Conservation (phyloP, 306 rosid species). For the Cercis canadensis region DNA sequence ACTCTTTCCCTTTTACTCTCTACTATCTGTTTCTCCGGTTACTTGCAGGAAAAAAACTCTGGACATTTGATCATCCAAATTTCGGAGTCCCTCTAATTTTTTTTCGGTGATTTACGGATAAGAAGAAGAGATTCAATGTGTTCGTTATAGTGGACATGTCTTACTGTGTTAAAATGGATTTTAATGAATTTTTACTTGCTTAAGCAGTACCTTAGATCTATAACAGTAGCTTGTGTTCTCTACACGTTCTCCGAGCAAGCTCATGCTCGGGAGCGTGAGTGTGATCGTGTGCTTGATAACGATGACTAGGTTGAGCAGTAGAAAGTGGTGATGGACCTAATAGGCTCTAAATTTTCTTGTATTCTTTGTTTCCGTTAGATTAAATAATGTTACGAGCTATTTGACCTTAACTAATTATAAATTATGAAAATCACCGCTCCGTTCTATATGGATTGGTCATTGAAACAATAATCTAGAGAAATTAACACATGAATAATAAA, state of each 20-base stretch:
- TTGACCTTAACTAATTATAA: not conserved
- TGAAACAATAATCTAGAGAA: not conserved
- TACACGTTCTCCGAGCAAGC: not conserved
- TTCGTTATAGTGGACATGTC: not conserved
- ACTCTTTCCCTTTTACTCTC: constrained; percentile 24
- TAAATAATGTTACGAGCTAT: not conserved
- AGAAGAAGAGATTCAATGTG: not conserved
- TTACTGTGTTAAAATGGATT: not conserved
- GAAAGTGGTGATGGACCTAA: not conserved
- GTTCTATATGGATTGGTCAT: not conserved
- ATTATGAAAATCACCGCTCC: not conserved
- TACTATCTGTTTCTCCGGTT: not conserved
- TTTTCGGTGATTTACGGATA: not conserved
- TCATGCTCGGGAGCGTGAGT: not conserved
- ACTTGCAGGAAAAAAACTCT: too few species aligned
- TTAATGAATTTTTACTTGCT: not conserved
- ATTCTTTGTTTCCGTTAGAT: too few species aligned
- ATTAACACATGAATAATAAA: not conserved
- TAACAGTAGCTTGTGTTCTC: not conserved
- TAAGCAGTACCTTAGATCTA: not conserved
- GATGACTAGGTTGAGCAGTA: not conserved
- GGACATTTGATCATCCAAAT: not conserved
- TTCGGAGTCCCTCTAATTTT: too few species aligned
- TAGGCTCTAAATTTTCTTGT: too few species aligned
- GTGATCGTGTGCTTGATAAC: too few species aligned